These are phyloP conservation scores for Musa beccarii DNA, from an alignment of 176 grass and related monocot genomes.

Conservation along the genomic window DNA sequence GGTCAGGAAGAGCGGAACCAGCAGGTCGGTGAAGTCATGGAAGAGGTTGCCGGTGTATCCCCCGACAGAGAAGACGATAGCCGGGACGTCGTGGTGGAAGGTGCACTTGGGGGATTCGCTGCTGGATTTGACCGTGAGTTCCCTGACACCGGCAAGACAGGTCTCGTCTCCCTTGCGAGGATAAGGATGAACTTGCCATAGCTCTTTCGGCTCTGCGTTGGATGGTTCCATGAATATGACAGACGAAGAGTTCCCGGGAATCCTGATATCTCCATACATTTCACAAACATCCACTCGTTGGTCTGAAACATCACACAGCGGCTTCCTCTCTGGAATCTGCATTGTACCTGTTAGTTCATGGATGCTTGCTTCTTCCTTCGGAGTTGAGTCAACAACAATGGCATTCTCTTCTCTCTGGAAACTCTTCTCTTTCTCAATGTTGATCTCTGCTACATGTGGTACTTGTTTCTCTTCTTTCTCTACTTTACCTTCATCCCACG, in stretches of 20 bases:
- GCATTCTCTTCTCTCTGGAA: no score
- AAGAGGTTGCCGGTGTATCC: conserved; percentile 95
- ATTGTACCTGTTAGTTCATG: background rate
- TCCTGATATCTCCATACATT: conserved; percentile 53
- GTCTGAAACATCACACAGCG: conserved; percentile 58
- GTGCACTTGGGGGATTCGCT: conserved; percentile 32
- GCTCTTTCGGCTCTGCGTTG: conserved; percentile 1
- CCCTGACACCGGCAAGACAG: conserved; percentile 31
- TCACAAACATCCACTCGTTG: conserved; percentile 52
- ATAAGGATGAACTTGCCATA: conserved; percentile 54
- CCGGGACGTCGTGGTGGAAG: conserved; percentile 19
- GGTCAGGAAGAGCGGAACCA: conserved; percentile 45
- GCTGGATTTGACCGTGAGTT: conserved; percentile 40
- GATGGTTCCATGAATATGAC: conserved; percentile 29
- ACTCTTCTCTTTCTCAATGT: no score
- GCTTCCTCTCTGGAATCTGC: conserved; percentile 9
- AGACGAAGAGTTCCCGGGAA: conserved; percentile 45
- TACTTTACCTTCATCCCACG: no score
- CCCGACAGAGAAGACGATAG: conserved; percentile 58
- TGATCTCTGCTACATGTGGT: no score
- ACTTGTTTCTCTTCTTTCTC: no score
- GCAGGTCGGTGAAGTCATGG: conserved; percentile 94
- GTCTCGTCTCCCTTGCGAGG: conserved; percentile 67
- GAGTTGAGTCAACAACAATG: no score
- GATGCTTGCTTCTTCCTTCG: no score